Conservation (phyloP, 805 yeast species). For the Wickerhamomyces subpelliculosus region DNA sequence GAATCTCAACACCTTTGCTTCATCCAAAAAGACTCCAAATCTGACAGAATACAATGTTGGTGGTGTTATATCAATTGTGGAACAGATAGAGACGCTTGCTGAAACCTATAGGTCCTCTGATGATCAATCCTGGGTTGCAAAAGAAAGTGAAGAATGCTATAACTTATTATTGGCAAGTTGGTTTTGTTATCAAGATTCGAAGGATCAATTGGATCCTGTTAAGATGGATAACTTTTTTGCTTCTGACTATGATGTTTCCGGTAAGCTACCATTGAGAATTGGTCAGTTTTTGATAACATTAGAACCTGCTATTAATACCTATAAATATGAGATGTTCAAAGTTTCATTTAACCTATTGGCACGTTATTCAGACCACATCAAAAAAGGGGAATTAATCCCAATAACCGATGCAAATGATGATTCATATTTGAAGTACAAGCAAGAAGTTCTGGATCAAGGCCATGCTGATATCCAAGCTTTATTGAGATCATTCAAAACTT, state of each 20-base stretch:
- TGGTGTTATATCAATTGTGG: conserved; percentile 30
- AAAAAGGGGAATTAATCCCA: no score
- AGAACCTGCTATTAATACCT: conserved; percentile 1
- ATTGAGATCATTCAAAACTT: not conserved
- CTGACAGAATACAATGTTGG: conserved; percentile 38
- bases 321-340: conserved; percentile 3
- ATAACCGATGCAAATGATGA: not conserved
- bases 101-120: not conserved
- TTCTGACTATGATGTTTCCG: conserved; percentile 9
- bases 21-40: conserved; percentile 22
- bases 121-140: not conserved
- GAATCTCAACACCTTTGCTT: not conserved
- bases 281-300: conserved; percentile 9
- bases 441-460: no score
- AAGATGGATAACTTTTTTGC: not conserved
- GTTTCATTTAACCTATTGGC: conserved; percentile 5
- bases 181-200: not conserved
- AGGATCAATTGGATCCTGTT: conserved; percentile 3
- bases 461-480: not conserved
- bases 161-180: conserved; percentile 1
- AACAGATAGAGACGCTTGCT: conserved; percentile 4
- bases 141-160: not conserved
- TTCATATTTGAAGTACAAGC: no score
- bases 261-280: conserved; percentile 10
- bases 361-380: conserved; percentile 10